Conservation (phyloP, 345 rosid species). For the Aethionema arabicum region DNA sequence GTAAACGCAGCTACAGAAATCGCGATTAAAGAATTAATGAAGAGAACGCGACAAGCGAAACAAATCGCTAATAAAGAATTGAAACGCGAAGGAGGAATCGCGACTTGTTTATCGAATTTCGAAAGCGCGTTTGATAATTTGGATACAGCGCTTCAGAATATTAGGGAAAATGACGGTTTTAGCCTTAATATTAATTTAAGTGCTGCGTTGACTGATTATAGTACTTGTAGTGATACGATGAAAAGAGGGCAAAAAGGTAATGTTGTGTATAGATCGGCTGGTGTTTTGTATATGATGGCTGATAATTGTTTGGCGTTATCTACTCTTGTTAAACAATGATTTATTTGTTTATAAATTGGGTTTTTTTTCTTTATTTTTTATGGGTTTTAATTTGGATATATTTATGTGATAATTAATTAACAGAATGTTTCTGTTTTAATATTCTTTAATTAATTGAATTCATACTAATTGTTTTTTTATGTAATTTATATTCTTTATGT, state of each 20-base stretch:
- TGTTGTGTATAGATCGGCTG: constrained; percentile 30
- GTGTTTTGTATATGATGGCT: constrained; percentile 37
- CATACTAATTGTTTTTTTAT: not conserved
- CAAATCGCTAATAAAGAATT: constrained; percentile 16
- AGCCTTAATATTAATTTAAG: constrained; percentile 40
- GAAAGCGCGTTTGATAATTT: constrained; percentile 36
- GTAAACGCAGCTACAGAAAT: constrained; percentile 31
- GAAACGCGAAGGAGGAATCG: constrained; percentile 18
- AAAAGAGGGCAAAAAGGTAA: not conserved
- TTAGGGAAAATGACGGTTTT: constrained; percentile 33
- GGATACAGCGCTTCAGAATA: constrained; percentile 25
- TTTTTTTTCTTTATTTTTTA: not conserved
- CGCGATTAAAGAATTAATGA: constrained; percentile 33
- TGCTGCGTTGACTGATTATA: constrained; percentile 35
- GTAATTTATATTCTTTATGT: too few relatives aligned
- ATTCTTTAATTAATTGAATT: too few relatives aligned
- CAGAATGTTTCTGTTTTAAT: too few relatives aligned
- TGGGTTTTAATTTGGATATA: constrained; percentile 6
- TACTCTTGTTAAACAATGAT: constrained; percentile 33
- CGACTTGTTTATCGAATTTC: constrained; percentile 34
- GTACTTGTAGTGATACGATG: constrained; percentile 39
- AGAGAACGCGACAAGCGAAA: constrained; percentile 17
- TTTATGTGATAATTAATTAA: too few relatives aligned
- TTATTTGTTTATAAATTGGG: not conserved
- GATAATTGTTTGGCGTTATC: constrained; percentile 41